Conservation (phyloP, 306 rosid species). For the Lathyrus oleraceus region DNA sequence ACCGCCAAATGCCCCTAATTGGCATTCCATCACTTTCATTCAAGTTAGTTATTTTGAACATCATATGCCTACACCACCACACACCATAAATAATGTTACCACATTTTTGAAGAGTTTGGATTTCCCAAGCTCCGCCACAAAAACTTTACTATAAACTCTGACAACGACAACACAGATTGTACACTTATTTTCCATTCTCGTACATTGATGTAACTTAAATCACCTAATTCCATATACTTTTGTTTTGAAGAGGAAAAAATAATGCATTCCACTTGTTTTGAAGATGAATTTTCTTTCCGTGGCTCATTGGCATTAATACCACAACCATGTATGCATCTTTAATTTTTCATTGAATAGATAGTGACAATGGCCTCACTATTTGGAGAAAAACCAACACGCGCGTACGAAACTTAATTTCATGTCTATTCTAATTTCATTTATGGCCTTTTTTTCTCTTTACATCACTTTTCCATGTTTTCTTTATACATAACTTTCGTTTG, state of each 20-base stretch:
- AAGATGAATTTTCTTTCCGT: constrained; percentile 5
- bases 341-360: constrained; percentile 20
- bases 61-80: neutral
- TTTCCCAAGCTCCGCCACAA: neutral
- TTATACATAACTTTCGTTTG: too few species aligned
- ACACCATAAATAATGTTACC: neutral
- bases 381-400: neutral
- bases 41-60: neutral
- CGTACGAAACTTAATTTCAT: neutral
- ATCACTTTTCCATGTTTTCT: neutral
- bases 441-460: neutral
- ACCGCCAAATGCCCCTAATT: too few species aligned
- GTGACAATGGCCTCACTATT: constrained; percentile 35
- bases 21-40: too few species aligned
- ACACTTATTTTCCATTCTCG: constrained; percentile 32
- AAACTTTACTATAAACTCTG: constrained; percentile 30
- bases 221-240: neutral
- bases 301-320: neutral
- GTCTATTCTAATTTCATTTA: neutral
- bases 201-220: constrained; percentile 33
- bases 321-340: neutral
- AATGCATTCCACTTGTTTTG: constrained; percentile 41
- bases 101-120: too few species aligned
- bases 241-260: constrained; percentile 16
- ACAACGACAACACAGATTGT: constrained; percentile 16